These are phyloP conservation scores for Blastomyces emzantsi DNA, from an alignment of 2,329 filamentous ascomycete genomes.

Conservation along the genomic window DNA sequence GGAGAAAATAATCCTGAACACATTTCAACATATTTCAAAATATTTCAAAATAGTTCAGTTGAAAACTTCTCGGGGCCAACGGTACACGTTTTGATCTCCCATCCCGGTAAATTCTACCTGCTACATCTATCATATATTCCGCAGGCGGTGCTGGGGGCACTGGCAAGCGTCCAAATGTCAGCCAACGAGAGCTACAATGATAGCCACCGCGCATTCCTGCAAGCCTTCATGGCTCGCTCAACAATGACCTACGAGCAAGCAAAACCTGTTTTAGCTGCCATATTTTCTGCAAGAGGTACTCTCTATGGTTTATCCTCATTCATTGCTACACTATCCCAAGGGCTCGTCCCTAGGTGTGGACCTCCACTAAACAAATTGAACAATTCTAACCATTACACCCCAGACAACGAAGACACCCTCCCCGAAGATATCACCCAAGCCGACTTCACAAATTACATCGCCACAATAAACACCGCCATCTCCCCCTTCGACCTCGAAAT, in stretches of 20 bases:
- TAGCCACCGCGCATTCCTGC: conserved; percentile 77
- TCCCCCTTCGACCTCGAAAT: conserved; percentile 83
- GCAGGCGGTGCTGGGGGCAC: no score
- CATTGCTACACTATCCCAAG: neutral
- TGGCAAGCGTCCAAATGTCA: conserved; percentile 10
- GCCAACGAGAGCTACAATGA: conserved; percentile 43
- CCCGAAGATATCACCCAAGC: conserved; percentile 58
- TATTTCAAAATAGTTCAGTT: neutral
- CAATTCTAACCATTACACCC: neutral
- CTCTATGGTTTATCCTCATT: neutral
- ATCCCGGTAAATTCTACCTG: neutral
- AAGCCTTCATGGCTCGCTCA: conserved; percentile 73
- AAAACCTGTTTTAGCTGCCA: conserved; percentile 64
- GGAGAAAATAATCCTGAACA: no score
- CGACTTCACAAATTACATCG: conserved; percentile 60
- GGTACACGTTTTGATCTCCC: neutral
- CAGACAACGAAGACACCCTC: conserved; percentile 41
- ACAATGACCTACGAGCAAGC: conserved; percentile 67
- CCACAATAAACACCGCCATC: conserved; percentile 60
- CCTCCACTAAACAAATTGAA: neutral
- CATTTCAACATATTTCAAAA: no score
- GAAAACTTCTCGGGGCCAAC: neutral
- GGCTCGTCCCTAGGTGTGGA: neutral
- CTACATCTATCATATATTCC: neutral
- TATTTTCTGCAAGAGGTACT: conserved; percentile 53